Conservation (phyloP, 495 filamentous ascomycete species). For the Xylaria sp. region DNA sequence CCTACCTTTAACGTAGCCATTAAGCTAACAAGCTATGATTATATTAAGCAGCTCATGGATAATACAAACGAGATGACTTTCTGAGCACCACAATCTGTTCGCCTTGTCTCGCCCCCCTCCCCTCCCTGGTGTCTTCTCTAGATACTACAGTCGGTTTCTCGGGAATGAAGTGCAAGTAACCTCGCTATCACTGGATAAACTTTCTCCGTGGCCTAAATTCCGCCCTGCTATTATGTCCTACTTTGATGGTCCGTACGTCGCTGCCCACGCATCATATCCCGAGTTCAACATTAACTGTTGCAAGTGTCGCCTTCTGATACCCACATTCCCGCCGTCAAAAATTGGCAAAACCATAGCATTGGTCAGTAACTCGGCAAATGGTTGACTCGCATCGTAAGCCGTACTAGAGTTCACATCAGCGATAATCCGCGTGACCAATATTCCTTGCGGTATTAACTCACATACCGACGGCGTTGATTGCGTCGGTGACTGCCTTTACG, state of each 20-base stretch:
- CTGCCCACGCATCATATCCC: slow-evolving; percentile 55
- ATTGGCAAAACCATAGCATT: slow-evolving; percentile 59
- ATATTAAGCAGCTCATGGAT: background rate
- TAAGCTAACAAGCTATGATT: background rate
- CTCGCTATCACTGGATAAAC: background rate
- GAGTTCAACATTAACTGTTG: slow-evolving; percentile 55
- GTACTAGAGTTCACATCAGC: background rate
- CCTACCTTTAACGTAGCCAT: background rate
- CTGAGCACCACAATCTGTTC: background rate
- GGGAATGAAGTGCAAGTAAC: background rate
- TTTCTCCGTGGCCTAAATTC: background rate
- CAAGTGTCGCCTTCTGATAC: slow-evolving; percentile 58
- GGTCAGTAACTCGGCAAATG: slow-evolving; percentile 57
- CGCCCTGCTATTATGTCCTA: background rate
- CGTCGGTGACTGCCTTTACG: slow-evolving; percentile 54
- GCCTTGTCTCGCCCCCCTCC: background rate
- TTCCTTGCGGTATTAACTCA: slow-evolving; percentile 42
- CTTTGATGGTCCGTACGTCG: slow-evolving; percentile 39
- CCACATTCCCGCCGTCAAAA: slow-evolving; percentile 65
- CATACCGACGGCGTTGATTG: slow-evolving; percentile 59
- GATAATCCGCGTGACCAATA: background rate
- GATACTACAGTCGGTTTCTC: background rate
- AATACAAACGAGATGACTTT: background rate
- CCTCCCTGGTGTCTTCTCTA: background rate
- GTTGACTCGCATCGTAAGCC: slow-evolving; percentile 2